These are phyloP conservation scores for Hygrophila difformis DNA, from an alignment of 257 asterid genomes.

Conservation along the genomic window DNA sequence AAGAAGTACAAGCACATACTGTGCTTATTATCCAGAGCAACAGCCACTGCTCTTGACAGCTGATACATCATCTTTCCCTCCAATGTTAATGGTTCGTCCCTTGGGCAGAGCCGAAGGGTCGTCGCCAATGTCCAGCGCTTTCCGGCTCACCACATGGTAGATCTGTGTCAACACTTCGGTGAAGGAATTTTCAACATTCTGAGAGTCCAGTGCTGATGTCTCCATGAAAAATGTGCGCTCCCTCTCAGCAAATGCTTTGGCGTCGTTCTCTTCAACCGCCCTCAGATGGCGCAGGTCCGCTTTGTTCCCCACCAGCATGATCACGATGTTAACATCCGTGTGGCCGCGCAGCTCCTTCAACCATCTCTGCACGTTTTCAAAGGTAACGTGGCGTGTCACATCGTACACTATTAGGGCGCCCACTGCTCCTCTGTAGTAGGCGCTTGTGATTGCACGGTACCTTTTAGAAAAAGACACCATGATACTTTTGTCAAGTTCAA, in stretches of 20 bases:
- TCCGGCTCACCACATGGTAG: conserved; percentile 55
- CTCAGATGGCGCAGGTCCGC: conserved; percentile 81
- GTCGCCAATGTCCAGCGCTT: conserved; percentile 63
- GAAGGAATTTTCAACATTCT: conserved; percentile 69
- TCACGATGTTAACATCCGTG: conserved; percentile 65
- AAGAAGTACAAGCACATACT: no score
- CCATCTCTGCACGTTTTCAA: conserved; percentile 73
- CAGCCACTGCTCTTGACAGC: conserved; percentile 67
- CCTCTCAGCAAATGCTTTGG: conserved; percentile 52
- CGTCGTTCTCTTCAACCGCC: conserved; percentile 49
- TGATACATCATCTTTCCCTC: conserved; percentile 60
- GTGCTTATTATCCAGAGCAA: conserved; percentile 67
- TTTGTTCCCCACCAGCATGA: conserved; percentile 81
- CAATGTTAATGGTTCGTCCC: conserved; percentile 65
- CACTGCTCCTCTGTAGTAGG: conserved; percentile 80
- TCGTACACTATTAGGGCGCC: conserved; percentile 77
- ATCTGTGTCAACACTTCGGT: conserved; percentile 73
- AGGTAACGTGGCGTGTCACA: conserved; percentile 69
- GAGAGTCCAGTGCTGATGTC: conserved; percentile 70
- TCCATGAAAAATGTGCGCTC: conserved; percentile 75
- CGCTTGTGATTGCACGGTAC: conserved; percentile 89
- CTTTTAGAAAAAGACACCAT: conserved; percentile 16
- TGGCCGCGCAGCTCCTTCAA: conserved; percentile 81
- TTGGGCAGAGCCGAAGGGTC: conserved; percentile 62
- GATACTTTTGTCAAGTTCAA: background rate